These are phyloP conservation scores for Zygoascus hellenicus DNA, from an alignment of 1,139 yeast species.

Conservation along the genomic window DNA sequence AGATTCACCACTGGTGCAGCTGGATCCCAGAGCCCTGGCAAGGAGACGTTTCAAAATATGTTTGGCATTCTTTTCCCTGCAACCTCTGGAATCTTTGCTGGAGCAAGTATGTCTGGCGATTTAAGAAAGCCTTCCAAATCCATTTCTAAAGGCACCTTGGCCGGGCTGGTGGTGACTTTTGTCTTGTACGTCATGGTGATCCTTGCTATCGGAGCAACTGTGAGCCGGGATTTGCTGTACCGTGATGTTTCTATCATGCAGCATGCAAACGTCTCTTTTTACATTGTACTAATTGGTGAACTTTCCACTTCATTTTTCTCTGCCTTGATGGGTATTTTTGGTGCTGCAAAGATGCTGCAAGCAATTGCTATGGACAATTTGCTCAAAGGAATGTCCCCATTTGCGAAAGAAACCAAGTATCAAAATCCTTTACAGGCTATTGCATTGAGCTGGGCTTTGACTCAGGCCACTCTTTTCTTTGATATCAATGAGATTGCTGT, in stretches of 20 bases:
- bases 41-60: constrained; percentile 72
- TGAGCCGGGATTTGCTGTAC: constrained; percentile 71
- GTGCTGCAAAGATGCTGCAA: constrained; percentile 83
- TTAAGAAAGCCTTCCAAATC: constrained; percentile 75
- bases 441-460: constrained; percentile 68
- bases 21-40: constrained; percentile 62
- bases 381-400: constrained; percentile 64
- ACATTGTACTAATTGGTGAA: constrained; percentile 78
- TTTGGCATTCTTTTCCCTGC: constrained; percentile 98
- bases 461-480: constrained; percentile 78
- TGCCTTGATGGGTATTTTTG: constrained; percentile 89
- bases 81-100: constrained; percentile 96
- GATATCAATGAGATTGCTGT: constrained; percentile 93
- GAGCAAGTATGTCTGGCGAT: constrained; percentile 99
- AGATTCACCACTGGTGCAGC: constrained; percentile 86
- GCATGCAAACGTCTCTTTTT: constrained; percentile 65
- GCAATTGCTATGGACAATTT: constrained; percentile 87
- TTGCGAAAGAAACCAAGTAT: constrained; percentile 44
- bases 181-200: constrained; percentile 69
- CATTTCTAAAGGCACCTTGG: constrained; percentile 83
- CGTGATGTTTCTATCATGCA: constrained; percentile 80
- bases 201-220: constrained; percentile 67
- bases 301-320: constrained; percentile 85
- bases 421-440: constrained; percentile 57
- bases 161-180: constrained; percentile 75